A percentile compares a stretch with the other conserved stretches of the same genome.
These are phyloP conservation scores for Calycina herbarum DNA, from an alignment of 2,329 filamentous ascomycete species.

Conservation along the genomic window DNA sequence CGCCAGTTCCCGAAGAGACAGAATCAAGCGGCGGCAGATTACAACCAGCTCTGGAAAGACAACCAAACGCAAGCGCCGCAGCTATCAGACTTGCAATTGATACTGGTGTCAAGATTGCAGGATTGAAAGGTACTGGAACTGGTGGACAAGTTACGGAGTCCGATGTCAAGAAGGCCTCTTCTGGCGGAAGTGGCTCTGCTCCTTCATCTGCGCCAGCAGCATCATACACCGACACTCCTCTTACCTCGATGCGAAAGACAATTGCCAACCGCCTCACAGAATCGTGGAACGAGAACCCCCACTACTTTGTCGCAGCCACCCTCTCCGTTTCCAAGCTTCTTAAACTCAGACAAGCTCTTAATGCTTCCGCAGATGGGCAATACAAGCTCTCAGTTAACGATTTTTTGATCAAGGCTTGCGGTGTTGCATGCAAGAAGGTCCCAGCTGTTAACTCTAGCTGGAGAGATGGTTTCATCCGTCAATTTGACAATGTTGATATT, in stretches of 20 bases:
- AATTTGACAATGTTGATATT: slow-evolving; percentile 91
- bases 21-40: slow-evolving; percentile 74
- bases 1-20: slow-evolving; percentile 66
- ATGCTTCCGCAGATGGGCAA: slow-evolving; percentile 82
- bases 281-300: slow-evolving; percentile 90
- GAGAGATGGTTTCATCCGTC: slow-evolving; percentile 85
- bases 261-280: slow-evolving; percentile 89
- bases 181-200: slow-evolving; percentile 46
- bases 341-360: slow-evolving; percentile 93
- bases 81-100: slow-evolving; percentile 83
- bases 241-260: slow-evolving; percentile 94
- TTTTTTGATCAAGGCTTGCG: slow-evolving; percentile 97
- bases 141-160: slow-evolving; percentile 86
- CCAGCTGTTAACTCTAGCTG: slow-evolving; percentile 95
- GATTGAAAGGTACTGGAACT: slow-evolving; percentile 83
- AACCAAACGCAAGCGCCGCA: slow-evolving; percentile 69
- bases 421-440: slow-evolving; percentile 85
- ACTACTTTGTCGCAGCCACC: slow-evolving; percentile 93
- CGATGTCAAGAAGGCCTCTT: slow-evolving; percentile 85
- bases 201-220: slow-evolving; percentile 57
- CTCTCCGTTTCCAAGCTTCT: slow-evolving; percentile 93
- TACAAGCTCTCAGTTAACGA: slow-evolving; percentile 99
- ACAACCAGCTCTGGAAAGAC: slow-evolving; percentile 80
- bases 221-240: slow-evolving; percentile 78
- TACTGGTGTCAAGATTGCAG: slow-evolving; percentile 74